A percentile compares a stretch with the other conserved stretches of the same genome.
Conservation (phyloP, 1,284 basidiomycete genomes). For the Cryptococcus wingfieldii region DNA sequence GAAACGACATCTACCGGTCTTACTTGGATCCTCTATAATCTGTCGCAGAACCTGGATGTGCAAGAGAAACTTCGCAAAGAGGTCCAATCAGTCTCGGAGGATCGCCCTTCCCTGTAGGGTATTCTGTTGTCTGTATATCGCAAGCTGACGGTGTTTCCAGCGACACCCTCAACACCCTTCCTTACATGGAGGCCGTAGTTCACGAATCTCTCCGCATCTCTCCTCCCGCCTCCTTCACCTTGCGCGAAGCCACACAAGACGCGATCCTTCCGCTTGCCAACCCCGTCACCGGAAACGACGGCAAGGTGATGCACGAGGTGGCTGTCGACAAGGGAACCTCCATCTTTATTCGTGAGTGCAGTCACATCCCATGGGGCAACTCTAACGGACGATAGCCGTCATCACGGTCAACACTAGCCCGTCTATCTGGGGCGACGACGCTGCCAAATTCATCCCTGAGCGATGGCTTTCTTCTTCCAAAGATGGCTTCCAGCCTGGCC, state of each 20-base stretch:
- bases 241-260: slow-evolving; percentile 58
- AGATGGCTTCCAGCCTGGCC: slow-evolving; percentile 12
- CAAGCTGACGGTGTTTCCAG: slow-evolving; percentile 16
- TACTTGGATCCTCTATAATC: slow-evolving; percentile 67
- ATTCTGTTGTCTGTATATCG: slow-evolving; percentile 1
- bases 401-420: slow-evolving; percentile 59
- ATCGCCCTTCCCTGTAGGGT: slow-evolving; percentile 29
- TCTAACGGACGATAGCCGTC: slow-evolving; percentile 31
- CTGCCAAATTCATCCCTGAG: slow-evolving; percentile 56
- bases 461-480: slow-evolving; percentile 20
- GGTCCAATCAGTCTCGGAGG: slow-evolving; percentile 50
- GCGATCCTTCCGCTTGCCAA: slow-evolving; percentile 59
- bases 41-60: slow-evolving; percentile 55
- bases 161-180: slow-evolving; percentile 51
- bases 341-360: slow-evolving; percentile 41
- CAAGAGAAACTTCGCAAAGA: slow-evolving; percentile 61
- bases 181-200: slow-evolving; percentile 62
- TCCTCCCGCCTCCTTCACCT: slow-evolving; percentile 62
- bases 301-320: slow-evolving; percentile 43
- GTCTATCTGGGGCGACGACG: slow-evolving; percentile 66
- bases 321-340: slow-evolving; percentile 35
- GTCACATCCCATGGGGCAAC: slow-evolving; percentile 1
- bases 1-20: slow-evolving; percentile 70
- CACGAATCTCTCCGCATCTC: slow-evolving; percentile 64
- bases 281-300: slow-evolving; percentile 47